Percentiles rank a stretch among this genome's conserved stretches.
These are phyloP conservation scores for Tuctoria greenei DNA, from an alignment of 176 grass and related monocot genomes.

Conservation along the genomic window DNA sequence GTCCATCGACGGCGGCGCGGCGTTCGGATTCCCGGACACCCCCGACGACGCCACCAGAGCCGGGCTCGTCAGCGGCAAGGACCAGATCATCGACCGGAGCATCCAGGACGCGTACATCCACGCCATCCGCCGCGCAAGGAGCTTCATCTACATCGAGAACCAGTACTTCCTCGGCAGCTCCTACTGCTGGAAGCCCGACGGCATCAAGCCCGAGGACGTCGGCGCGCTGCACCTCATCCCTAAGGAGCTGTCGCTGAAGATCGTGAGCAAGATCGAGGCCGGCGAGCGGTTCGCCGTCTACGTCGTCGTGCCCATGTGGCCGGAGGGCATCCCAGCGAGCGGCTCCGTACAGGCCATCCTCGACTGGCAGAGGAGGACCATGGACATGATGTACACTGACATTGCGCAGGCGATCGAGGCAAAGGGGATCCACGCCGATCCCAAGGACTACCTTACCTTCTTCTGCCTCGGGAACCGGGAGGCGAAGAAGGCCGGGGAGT, in stretches of 20 bases:
- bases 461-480: slow-evolving; percentile 91
- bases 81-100: slow-evolving; percentile 62
- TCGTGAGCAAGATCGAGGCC: slow-evolving; percentile 83
- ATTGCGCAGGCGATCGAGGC: slow-evolving; percentile 65
- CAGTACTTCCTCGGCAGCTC: slow-evolving; percentile 85
- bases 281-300: slow-evolving; percentile 73
- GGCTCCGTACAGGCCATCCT: slow-evolving; percentile 91
- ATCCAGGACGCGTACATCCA: slow-evolving; percentile 80
- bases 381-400: slow-evolving; percentile 97
- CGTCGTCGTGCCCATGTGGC: slow-evolving; percentile 95
- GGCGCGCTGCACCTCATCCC: slow-evolving; percentile 85
- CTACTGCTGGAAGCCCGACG: slow-evolving; percentile 64
- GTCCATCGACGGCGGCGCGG: slow-evolving; percentile 79
- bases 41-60: slow-evolving; percentile 59
- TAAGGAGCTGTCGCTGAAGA: slow-evolving; percentile 85
- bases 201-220: slow-evolving; percentile 64
- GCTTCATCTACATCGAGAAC: slow-evolving; percentile 85
- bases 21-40: slow-evolving; percentile 67
- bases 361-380: slow-evolving; percentile 81
- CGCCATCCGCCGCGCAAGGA: slow-evolving; percentile 58
- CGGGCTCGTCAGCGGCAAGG: slow-evolving; percentile 68
- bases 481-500: slow-evolving; percentile 61
- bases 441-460: slow-evolving; percentile 87
- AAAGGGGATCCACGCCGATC: slow-evolving; percentile 64
- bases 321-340: slow-evolving; percentile 84